Conservation (phyloP, 768 basidiomycete species). For the Podaxis carcinomalis region DNA sequence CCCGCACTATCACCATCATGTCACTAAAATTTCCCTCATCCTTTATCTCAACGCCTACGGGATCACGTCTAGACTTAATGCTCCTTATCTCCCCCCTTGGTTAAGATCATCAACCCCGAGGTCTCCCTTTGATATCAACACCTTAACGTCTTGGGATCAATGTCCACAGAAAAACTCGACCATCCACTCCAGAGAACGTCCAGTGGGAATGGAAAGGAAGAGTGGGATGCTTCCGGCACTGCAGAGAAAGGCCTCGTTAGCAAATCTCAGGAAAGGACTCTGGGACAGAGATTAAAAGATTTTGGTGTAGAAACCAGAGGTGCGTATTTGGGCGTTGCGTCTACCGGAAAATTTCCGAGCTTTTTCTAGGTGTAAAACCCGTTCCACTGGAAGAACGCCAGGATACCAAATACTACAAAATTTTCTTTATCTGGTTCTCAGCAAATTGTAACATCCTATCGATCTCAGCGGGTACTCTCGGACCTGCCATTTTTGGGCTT, state of each 20-base stretch:
- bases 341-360: neutral
- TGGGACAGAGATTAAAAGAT: slow-evolving; percentile 11
- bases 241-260: neutral
- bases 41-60: neutral
- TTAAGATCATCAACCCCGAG: neutral
- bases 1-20: no score
- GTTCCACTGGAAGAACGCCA: slow-evolving; percentile 51
- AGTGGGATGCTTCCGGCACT: neutral
- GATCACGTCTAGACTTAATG: neutral
- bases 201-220: neutral
- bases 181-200: neutral
- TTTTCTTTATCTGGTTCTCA: slow-evolving; percentile 78
- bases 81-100: neutral
- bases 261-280: neutral
- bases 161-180: neutral
- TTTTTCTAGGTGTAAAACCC: slow-evolving; percentile 45
- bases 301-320: slow-evolving; percentile 32
- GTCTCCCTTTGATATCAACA: neutral
- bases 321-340: slow-evolving; percentile 4
- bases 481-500: slow-evolving; percentile 55
- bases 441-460: slow-evolving; percentile 67
- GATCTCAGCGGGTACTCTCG: slow-evolving; percentile 67
- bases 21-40: neutral
- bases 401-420: slow-evolving; percentile 59
- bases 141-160: neutral